phyloP scores from a whole-genome alignment of 176 grass and related monocot species.

The Luzula sylvatica region DNA sequence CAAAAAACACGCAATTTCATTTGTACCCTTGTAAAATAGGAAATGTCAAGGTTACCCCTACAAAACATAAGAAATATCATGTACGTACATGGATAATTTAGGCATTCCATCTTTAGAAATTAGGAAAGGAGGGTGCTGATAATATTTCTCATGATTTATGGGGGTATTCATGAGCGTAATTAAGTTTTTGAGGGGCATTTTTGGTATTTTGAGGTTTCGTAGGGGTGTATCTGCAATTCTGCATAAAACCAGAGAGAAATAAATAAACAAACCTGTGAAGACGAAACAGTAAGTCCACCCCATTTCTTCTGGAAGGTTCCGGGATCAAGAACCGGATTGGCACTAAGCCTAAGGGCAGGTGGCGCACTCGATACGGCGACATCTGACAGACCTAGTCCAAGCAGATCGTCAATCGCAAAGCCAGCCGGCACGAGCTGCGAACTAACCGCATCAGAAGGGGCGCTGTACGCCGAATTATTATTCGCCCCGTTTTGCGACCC shows the following conservation, averaged over 20 bases:
- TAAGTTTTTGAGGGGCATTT: too few relatives aligned
- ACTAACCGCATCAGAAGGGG: conserved; percentile 45
- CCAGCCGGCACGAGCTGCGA: conserved; percentile 32
- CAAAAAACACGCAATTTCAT: too few relatives aligned
- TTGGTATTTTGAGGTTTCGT: too few relatives aligned
- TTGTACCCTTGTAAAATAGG: too few relatives aligned
- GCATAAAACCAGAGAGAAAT: conserved; percentile 1
- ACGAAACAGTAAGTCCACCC: conserved; percentile 60
- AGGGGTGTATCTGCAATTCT: too few relatives aligned
- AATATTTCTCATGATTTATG: too few relatives aligned
- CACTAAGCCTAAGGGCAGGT: conserved; percentile 54
- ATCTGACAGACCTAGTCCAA: conserved; percentile 55
- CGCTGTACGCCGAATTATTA: conserved; percentile 65
- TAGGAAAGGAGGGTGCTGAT: too few relatives aligned
- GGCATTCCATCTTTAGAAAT: too few relatives aligned
- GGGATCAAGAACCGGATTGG: conserved; percentile 79
- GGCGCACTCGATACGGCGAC: conserved; percentile 26
- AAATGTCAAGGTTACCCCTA: too few relatives aligned
- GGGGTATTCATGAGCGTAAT: too few relatives aligned
- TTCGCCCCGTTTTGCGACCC: conserved; percentile 37
- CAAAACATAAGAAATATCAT: too few relatives aligned
- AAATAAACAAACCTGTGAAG: conserved; percentile 62
- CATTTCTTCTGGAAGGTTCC: conserved; percentile 93
- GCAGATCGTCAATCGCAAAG: conserved; percentile 85
- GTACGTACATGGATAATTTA: too few relatives aligned